phyloP scores from a whole-genome alignment of 2,329 filamentous ascomycete genomes.

The Diaporthe citrichinensis region DNA sequence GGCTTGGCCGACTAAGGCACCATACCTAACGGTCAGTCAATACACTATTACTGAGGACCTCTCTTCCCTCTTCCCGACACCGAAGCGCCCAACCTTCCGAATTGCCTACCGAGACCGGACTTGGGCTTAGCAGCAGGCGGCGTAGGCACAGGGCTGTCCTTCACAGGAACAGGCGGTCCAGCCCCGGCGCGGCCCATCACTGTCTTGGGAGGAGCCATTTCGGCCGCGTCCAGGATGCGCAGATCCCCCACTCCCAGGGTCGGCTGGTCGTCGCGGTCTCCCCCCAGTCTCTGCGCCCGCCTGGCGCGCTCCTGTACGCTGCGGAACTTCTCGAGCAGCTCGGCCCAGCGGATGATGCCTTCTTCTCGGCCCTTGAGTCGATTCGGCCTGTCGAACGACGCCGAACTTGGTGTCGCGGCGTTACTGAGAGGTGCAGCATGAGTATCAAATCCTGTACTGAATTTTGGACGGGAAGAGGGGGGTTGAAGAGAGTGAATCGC shows the following conservation, averaged over 20 bases:
- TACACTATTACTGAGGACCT: slow-evolving; percentile 52
- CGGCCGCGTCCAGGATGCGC: slow-evolving; percentile 58
- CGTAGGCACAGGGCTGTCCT: slow-evolving; percentile 62
- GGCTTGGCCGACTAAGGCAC: not conserved
- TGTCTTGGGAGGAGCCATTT: slow-evolving; percentile 51
- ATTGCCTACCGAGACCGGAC: slow-evolving; percentile 75
- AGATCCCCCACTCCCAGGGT: slow-evolving; percentile 56
- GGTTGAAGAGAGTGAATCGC: slow-evolving; percentile 47
- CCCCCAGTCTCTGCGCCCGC: slow-evolving; percentile 74
- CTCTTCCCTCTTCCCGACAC: slow-evolving; percentile 75
- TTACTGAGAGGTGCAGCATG: slow-evolving; percentile 56
- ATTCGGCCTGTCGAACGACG: slow-evolving; percentile 80
- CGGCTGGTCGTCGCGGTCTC: slow-evolving; percentile 62
- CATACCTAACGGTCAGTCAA: not conserved
- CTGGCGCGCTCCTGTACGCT: slow-evolving; percentile 89
- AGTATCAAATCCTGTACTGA: slow-evolving; percentile 53
- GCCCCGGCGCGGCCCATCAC: slow-evolving; percentile 50
- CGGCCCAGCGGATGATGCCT: slow-evolving; percentile 88
- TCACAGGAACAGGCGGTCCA: slow-evolving; percentile 61
- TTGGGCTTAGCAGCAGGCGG: slow-evolving; percentile 69
- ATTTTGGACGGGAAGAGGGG: slow-evolving; percentile 41
- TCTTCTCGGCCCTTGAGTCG: slow-evolving; percentile 88
- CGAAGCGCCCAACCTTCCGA: slow-evolving; percentile 80
- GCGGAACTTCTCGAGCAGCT: slow-evolving; percentile 95
- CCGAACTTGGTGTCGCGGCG: slow-evolving; percentile 62